A percentile compares a stretch with the other conserved stretches of the same genome.
Conservation (phyloP, 179 eudicot genomes). For the Beta corolliflora region DNA sequence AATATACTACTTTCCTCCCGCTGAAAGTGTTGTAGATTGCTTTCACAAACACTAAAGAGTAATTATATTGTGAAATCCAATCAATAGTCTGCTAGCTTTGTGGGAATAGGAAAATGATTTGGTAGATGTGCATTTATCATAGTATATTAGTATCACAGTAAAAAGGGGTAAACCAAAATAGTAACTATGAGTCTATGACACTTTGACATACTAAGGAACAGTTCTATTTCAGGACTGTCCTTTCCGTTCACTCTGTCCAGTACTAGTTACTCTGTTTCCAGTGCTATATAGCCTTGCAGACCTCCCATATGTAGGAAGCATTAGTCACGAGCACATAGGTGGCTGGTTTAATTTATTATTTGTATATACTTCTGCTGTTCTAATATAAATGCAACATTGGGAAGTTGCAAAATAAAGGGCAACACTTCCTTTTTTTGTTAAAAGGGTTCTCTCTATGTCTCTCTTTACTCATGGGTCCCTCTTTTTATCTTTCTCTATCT, state of each 20-base stretch:
- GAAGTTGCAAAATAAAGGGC: no score
- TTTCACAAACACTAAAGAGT: not conserved
- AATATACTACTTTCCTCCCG: not conserved
- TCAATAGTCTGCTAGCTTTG: not conserved
- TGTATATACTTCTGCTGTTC: no score
- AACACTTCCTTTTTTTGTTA: no score
- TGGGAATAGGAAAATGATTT: not conserved
- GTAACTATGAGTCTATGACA: not conserved
- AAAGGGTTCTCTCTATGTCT: no score
- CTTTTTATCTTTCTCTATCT: no score
- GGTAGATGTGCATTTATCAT: not conserved
- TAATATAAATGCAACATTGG: no score
- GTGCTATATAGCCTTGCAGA: not conserved
- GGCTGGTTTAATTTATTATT: no score
- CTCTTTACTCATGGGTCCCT: no score
- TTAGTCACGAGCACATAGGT: no score
- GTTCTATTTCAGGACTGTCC: not conserved
- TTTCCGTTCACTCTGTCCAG: not conserved
- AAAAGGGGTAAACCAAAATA: no score
- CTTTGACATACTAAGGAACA: not conserved
- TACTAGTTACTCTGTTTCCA: not conserved
- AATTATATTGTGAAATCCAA: not conserved
- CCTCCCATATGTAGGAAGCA: not conserved
- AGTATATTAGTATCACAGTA: no score
- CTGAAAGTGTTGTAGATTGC: not conserved